Evolutionary conservation across 129 eudicot genomes (phyloP).

Genomic region (Heracleum sosnowskyi): DNA sequence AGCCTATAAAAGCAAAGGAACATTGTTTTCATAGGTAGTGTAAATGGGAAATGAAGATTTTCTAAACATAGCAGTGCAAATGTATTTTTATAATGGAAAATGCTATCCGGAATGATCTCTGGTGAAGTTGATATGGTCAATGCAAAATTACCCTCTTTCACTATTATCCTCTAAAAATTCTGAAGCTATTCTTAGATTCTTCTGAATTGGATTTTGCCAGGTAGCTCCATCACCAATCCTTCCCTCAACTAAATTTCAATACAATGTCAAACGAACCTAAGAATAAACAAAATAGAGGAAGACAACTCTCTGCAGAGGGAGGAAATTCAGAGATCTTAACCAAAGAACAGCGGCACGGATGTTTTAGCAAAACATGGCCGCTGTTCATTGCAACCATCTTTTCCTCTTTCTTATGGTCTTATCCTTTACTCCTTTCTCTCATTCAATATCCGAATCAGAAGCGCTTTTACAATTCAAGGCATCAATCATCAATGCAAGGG

Average conservation of each 20-base stretch:
- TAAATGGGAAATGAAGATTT: not conserved
- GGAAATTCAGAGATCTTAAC: conserved; percentile 20
- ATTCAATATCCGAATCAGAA: conserved; percentile 24
- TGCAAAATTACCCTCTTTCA: conserved; percentile 10
- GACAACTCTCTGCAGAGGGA: conserved; percentile 13
- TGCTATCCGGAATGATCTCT: not conserved
- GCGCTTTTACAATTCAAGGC: conserved; percentile 51
- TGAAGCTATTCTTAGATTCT: conserved; percentile 17
- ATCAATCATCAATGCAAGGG: conserved; percentile 26
- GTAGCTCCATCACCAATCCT: conserved; percentile 20
- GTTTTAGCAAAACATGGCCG: conserved; percentile 31
- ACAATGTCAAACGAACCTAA: conserved; percentile 17
- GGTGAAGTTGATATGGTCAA: conserved; percentile 11
- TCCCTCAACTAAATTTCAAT: conserved; percentile 15
- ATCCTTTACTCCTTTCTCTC: conserved; percentile 14
- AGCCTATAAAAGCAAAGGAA: not conserved
- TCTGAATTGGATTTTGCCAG: conserved; percentile 8
- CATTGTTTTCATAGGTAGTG: not conserved
- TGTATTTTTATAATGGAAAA: not conserved
- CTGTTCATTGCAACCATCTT: conserved; percentile 25
- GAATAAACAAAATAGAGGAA: conserved; percentile 18
- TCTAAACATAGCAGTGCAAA: not conserved
- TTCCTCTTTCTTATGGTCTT: not conserved
- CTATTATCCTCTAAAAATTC: conserved; percentile 8
- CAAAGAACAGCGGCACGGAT: conserved; percentile 25